Evolutionary conservation across 2,329 filamentous ascomycete species (phyloP).

Genomic region (Aspergillus neoniger): DNA sequence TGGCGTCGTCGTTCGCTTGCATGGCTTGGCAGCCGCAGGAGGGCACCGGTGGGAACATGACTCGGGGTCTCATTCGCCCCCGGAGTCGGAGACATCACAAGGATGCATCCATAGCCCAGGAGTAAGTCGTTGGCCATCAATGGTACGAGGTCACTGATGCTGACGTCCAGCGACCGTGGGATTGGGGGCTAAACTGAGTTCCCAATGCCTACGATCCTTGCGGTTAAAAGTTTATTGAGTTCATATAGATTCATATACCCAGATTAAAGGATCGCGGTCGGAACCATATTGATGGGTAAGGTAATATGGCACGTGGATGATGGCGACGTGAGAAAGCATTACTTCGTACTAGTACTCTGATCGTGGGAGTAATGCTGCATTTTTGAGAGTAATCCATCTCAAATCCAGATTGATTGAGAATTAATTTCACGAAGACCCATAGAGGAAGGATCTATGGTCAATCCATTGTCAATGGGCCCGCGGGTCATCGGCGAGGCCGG

Average conservation of each 20-base stretch:
- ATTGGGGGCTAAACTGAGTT: neutral
- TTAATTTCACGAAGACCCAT: neutral
- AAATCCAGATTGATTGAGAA: neutral
- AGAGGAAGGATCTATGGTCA: neutral
- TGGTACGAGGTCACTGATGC: neutral
- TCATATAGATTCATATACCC: neutral
- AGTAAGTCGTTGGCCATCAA: too few species aligned
- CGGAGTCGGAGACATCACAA: neutral
- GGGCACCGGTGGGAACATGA: slow-evolving; percentile 11
- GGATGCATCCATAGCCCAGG: neutral
- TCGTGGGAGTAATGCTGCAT: neutral
- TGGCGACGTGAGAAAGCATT: neutral
- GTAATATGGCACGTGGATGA: neutral
- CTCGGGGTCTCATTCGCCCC: neutral
- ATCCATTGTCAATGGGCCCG: neutral
- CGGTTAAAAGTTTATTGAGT: neutral
- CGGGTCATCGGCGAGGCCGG: neutral
- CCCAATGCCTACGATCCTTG: neutral
- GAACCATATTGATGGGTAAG: neutral
- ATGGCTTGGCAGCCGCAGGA: slow-evolving; percentile 10
- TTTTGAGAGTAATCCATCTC: neutral
- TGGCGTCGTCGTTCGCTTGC: slow-evolving; percentile 20
- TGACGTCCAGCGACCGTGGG: neutral
- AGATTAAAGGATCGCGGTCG: neutral
- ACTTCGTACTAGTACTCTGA: too few species aligned